A percentile compares a stretch with the other conserved stretches of the same genome.
phyloP scores from a whole-genome alignment of 495 filamentous ascomycete species.

The Lophiostoma macrostomum region DNA sequence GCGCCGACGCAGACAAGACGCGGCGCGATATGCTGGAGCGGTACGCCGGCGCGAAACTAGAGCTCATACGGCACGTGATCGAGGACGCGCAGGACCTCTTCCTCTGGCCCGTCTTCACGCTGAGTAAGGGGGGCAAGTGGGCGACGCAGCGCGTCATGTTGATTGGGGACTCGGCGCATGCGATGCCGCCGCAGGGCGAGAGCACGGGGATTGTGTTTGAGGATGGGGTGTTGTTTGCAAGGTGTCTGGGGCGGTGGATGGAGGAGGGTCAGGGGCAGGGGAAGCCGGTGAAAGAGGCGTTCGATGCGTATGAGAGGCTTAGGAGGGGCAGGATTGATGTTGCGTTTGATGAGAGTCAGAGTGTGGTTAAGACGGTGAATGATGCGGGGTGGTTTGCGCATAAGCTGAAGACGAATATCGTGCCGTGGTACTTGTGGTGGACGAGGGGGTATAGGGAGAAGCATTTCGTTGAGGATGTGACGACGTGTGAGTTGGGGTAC shows the following conservation, averaged over 20 bases:
- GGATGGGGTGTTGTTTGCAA: slow-evolving; percentile 57
- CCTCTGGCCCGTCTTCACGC: slow-evolving; percentile 60
- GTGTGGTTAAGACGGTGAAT: slow-evolving; percentile 44
- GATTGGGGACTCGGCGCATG: slow-evolving; percentile 60
- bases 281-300: slow-evolving; percentile 43
- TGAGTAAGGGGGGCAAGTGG: slow-evolving; percentile 52
- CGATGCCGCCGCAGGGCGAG: slow-evolving; percentile 64
- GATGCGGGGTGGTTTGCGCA: slow-evolving; percentile 45
- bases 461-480: slow-evolving; percentile 40
- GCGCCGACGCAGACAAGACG: slow-evolving; percentile 43
- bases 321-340: slow-evolving; percentile 50
- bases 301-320: slow-evolving; percentile 53
- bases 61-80: slow-evolving; percentile 51
- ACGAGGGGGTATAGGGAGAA: slow-evolving; percentile 32
- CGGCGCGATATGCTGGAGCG: slow-evolving; percentile 46
- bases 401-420: slow-evolving; percentile 41
- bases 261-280: slow-evolving; percentile 29
- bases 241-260: slow-evolving; percentile 44
- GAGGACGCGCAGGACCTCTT: slow-evolving; percentile 51
- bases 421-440: slow-evolving; percentile 41
- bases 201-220: slow-evolving; percentile 60
- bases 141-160: slow-evolving; percentile 49
- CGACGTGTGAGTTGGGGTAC: slow-evolving; percentile 30
- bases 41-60: slow-evolving; percentile 46
- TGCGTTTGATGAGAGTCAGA: slow-evolving; percentile 52